Evolutionary conservation across 495 filamentous ascomycete species (phyloP), one percentile per base, ranked within the genome.

Genomic region (Annulohypoxylon stygium): DNA sequence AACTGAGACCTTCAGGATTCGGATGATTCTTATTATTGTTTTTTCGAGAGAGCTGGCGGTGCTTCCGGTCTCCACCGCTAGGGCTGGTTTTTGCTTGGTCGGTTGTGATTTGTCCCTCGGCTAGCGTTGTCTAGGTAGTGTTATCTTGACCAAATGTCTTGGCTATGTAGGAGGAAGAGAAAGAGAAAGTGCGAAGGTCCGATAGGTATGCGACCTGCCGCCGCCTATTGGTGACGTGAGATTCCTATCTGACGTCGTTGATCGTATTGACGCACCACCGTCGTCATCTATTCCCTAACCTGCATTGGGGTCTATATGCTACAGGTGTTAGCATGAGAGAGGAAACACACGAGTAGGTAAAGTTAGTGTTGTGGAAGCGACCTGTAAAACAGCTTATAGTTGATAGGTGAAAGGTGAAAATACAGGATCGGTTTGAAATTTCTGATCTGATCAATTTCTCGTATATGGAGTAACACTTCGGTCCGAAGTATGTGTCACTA

Each of bases 231-330:
- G 39, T 41, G 20, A 53, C 30, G 47, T 61, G n/a, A 57, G 47
- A 62, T 48, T 62, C 57, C 34, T 61, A 68, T 68, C 65, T 54
- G 47, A 68, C 43, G 45, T 51, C 51, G 25, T 33, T 25, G 12
- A 51, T 51, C 58, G 48, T 62, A 45, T 53, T 36, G 36, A 26
- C 8, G 8, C 33, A 25, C 18, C 26, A 16, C 20, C 57, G 25
- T 60, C 53, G 53, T 57, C 53, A 57, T 57, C 4, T 10, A 37
- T 37, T 1, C 9, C 33, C 30, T 57, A 18, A 57, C 30, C n/a
- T 37, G 16, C 18, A 57, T 18, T 20, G 25, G 16, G 53, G 12
- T 8, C n/a, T 37, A 37, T n/a, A 20, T 30, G 20, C n/a, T 11
- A 36, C 30, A 30, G 5, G 30, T 30, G 5, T 37, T 30, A 53